Evolutionary conservation across 148 eudicot species (phyloP).

Genomic region (Euryodendron excelsum): DNA sequence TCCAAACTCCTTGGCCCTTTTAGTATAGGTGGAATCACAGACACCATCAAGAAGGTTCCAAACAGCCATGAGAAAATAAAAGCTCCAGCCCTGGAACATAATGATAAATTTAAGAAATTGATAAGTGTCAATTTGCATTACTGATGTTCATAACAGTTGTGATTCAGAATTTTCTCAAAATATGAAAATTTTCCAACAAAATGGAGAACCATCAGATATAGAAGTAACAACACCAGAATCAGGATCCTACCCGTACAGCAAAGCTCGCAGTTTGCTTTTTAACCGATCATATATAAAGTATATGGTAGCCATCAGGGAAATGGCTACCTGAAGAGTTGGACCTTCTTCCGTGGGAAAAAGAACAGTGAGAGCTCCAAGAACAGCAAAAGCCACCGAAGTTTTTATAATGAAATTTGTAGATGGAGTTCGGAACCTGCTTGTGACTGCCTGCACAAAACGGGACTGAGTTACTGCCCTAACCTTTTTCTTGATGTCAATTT

Average conservation of each 20-base stretch:
- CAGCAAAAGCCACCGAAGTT: constrained; percentile 60
- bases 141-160: neutral
- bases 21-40: constrained; percentile 83
- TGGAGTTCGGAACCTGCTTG: constrained; percentile 78
- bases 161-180: neutral
- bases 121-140: too few species aligned
- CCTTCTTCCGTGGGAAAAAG: constrained; percentile 97
- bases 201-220: neutral
- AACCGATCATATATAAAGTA: constrained; percentile 76
- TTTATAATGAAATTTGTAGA: constrained; percentile 57
- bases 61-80: constrained; percentile 83
- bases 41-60: constrained; percentile 93
- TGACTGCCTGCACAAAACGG: constrained; percentile 64
- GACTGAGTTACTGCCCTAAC: constrained; percentile 71
- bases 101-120: too few species aligned
- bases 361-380: constrained; percentile 76
- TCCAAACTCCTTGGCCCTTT: constrained; percentile 91
- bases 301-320: constrained; percentile 69
- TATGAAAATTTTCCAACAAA: neutral
- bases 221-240: constrained; percentile 15
- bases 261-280: constrained; percentile 68
- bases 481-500: constrained; percentile 72
- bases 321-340: constrained; percentile 92
- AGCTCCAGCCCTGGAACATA: constrained; percentile 74
- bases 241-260: constrained; percentile 80